Base-by-base conservation (phyloP, 306 rosid genomes). In the Quercus aquifolioides region DNA sequence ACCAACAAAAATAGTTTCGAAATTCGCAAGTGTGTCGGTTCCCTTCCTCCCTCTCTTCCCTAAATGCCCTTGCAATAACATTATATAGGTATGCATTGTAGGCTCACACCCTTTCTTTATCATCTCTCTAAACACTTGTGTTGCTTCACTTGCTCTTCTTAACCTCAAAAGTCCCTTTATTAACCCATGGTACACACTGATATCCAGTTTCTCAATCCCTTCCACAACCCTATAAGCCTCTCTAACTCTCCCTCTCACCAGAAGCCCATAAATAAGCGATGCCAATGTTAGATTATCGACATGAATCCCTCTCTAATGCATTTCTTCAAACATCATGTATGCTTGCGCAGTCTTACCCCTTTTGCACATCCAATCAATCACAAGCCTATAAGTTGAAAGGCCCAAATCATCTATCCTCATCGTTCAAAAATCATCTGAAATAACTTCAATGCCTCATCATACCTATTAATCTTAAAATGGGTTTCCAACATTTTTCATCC, bases 1-100 rank as follows among this genome's bases (percentile, higher is more conserved):
- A 31, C 98, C 98, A 78, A 94, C 96, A 76, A 94, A 94, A 73
- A 94, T 92, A 63, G 90, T 83, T 82, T 94, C 95, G 26, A 92
- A 94, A 80, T 89, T 91, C 76, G 88, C 82, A 56, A 89, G 88
- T 7, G 94, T 94, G 73, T 90, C 97, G 14, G 58, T 12, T n/a
- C 97, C 98, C 72, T 89, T 92, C 80, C 87, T 80, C 5, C 91
- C 87, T 46, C 86, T 80, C 87, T 78, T 85, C 59, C 89, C 89
- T 82, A 88, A 13, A 83, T 88, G 97, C 18, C 98, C 98, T 74
- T 92, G 94, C 88, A 94, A 81, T 79, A 91, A 52, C 98, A 91
- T 94, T 8, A 94, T 54, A 31, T 90, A 49, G 1, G 54, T 49
- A 49, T 12, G 17, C 17, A 67, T 35, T 65, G 41, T 85, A 31